Conservation (phyloP, 331 rosid species). For the Quercus lobata region DNA sequence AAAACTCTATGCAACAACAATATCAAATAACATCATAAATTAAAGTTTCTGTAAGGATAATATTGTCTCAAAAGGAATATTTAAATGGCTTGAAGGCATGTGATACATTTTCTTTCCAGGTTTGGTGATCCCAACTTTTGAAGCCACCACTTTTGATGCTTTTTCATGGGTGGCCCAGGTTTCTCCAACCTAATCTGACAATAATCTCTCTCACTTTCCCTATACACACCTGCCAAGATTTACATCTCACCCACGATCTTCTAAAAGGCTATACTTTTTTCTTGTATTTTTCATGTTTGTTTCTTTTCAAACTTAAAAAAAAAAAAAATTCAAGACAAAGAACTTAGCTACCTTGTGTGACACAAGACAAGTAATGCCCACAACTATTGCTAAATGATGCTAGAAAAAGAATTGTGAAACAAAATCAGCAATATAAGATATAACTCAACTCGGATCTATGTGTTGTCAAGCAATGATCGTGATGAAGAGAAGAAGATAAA, state of each 20-base stretch:
- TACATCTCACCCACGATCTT: not conserved
- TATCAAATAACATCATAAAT: not conserved
- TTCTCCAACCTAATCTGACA: not conserved
- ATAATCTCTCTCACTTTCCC: not conserved
- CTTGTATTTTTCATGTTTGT: not conserved
- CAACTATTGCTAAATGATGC: too few relatives aligned
- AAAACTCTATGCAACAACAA: slow-evolving; percentile 6
- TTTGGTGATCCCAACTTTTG: not conserved
- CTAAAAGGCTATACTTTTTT: not conserved
- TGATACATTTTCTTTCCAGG: too few relatives aligned
- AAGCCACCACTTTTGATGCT: not conserved
- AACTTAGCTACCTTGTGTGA: not conserved
- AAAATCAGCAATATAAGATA: too few relatives aligned
- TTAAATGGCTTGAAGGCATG: not conserved
- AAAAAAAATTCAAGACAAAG: not conserved
- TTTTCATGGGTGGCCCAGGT: not conserved
- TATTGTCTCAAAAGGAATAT: not conserved
- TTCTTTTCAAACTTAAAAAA: not conserved
- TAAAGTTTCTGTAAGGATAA: not conserved
- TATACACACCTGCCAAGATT: not conserved
- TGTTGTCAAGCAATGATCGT: too few relatives aligned
- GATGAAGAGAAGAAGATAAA: too few relatives aligned
- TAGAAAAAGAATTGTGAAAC: too few relatives aligned
- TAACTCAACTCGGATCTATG: too few relatives aligned
- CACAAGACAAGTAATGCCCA: too few relatives aligned